Conservation (phyloP, 2,329 filamentous ascomycete species). For the Septoria linicola region DNA sequence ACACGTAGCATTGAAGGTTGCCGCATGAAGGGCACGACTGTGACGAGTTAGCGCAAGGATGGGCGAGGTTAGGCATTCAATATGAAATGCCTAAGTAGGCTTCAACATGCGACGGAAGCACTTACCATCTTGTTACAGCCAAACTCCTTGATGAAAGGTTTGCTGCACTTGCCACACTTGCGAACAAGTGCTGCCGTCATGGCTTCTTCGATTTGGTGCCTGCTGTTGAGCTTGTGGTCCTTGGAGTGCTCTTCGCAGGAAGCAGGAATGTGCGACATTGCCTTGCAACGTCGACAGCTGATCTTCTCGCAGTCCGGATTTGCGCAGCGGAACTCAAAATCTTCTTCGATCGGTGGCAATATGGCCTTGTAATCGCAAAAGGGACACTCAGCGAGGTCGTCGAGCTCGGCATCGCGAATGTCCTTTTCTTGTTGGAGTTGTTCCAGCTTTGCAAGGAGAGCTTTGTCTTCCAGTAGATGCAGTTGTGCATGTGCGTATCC, state of each 20-base stretch:
- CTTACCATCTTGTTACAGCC: constrained; percentile 78
- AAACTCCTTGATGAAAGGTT: constrained; percentile 72
- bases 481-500: constrained; percentile 60
- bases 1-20: constrained; percentile 65
- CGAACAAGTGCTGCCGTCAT: constrained; percentile 79
- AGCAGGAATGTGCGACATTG: constrained; percentile 68
- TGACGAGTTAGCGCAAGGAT: neutral
- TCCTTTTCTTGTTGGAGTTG: constrained; percentile 69
- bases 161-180: constrained; percentile 68
- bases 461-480: constrained; percentile 57
- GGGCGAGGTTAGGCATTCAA: no score
- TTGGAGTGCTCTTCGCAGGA: constrained; percentile 65
- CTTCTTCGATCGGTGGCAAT: constrained; percentile 63
- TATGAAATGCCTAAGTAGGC: no score
- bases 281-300: constrained; percentile 59
- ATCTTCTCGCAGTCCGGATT: constrained; percentile 61
- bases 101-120: no score
- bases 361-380: constrained; percentile 81
- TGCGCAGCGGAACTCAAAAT: constrained; percentile 72
- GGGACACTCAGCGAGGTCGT: constrained; percentile 72
- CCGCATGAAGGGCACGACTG: constrained; percentile 60
- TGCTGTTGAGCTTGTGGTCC: constrained; percentile 60
- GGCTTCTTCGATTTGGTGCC: constrained; percentile 75
- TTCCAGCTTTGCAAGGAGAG: constrained; percentile 62
- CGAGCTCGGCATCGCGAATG: constrained; percentile 67